phyloP scores from a whole-genome alignment of 2,329 filamentous ascomycete genomes.

The Fusarium tuaranense region DNA sequence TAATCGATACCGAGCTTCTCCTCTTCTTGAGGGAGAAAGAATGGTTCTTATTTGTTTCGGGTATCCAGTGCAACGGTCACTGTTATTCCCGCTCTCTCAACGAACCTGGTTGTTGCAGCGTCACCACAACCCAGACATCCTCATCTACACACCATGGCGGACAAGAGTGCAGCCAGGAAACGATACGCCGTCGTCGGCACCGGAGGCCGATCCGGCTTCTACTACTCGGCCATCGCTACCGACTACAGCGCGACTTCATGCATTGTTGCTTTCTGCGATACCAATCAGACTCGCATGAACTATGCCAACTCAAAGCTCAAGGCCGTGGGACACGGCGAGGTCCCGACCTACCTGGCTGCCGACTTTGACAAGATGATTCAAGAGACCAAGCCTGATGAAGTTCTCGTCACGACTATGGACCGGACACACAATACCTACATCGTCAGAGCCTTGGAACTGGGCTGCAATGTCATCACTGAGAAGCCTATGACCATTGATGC shows the following conservation, averaged over 20 bases:
- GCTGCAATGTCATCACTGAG: conserved; percentile 71
- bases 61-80: not conserved
- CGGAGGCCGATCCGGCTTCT: conserved; percentile 70
- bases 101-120: not conserved
- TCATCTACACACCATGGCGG: conserved; percentile 7
- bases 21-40: not conserved
- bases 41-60: not conserved
- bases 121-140: not conserved
- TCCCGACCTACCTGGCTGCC: conserved; percentile 66
- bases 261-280: conserved; percentile 69
- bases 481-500: conserved; percentile 75
- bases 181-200: conserved; percentile 69
- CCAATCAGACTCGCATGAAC: conserved; percentile 69
- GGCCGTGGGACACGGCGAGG: conserved; percentile 57
- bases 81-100: not conserved
- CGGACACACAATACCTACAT: conserved; percentile 72
- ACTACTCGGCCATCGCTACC: conserved; percentile 67
- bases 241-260: conserved; percentile 63
- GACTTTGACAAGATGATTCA: conserved; percentile 70
- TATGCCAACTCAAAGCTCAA: conserved; percentile 64
- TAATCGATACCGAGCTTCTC: not conserved
- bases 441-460: conserved; percentile 67
- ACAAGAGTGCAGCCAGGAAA: conserved; percentile 45
- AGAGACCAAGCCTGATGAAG: conserved; percentile 68
- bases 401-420: conserved; percentile 74